phyloP scores from a whole-genome alignment of 495 filamentous ascomycete genomes.

The Chaetomium tenue region DNA sequence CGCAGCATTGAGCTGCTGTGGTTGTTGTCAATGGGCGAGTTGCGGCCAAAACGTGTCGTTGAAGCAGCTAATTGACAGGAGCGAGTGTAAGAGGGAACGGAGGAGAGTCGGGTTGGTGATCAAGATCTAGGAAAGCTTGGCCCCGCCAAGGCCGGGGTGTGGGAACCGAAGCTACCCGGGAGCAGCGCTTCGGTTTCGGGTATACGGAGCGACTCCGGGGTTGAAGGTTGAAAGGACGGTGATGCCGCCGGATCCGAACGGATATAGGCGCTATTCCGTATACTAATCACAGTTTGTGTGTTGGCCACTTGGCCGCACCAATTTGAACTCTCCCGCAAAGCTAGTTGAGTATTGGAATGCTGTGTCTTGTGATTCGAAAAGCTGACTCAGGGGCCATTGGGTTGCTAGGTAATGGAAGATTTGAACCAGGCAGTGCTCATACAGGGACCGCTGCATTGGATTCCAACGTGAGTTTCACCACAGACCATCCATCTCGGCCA shows the following conservation, averaged over 20 bases:
- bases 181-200: slow-evolving; percentile 3
- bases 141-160: slow-evolving; percentile 29
- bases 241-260: slow-evolving; percentile 13
- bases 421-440: not conserved
- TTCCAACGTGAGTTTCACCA: slow-evolving; percentile 45
- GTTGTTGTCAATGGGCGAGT: not conserved
- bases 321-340: not conserved
- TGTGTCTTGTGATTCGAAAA: not conserved
- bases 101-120: not conserved
- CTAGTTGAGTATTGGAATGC: not conserved
- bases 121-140: not conserved
- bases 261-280: not conserved
- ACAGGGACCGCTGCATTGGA: not conserved
- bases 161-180: slow-evolving; percentile 21
- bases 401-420: not conserved
- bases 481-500: slow-evolving; percentile 63
- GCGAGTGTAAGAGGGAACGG: not conserved
- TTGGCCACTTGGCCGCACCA: not conserved
- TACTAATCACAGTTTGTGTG: not conserved
- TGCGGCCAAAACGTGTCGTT: not conserved
- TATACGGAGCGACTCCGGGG: slow-evolving; percentile 4
- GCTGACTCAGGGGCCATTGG: not conserved
- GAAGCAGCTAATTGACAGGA: not conserved
- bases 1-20: slow-evolving; percentile 32
- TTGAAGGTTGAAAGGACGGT: not conserved